Percentiles rank a stretch among this genome's conserved stretches.
Conservation (phyloP, 768 basidiomycete genomes). For the Boletellus ananas region DNA sequence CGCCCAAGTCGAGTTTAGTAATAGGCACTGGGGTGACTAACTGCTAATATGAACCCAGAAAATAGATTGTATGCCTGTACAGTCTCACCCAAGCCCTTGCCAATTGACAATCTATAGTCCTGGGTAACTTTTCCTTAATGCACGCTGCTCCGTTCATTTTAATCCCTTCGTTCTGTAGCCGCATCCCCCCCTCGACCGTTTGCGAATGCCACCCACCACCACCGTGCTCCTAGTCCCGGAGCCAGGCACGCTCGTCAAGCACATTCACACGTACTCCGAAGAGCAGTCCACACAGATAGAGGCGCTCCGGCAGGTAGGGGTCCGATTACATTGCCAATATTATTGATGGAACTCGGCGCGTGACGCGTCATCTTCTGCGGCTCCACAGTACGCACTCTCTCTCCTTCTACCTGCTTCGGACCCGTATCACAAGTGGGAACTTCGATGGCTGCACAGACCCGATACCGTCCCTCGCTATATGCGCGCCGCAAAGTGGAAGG, state of each 20-base stretch:
- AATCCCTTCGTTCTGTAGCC: too few relatives aligned
- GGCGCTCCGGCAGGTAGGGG: conserved; percentile 55
- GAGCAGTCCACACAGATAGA: conserved; percentile 59
- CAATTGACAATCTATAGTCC: too few relatives aligned
- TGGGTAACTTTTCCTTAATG: too few relatives aligned
- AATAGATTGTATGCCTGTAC: too few relatives aligned
- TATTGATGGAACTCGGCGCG: not conserved
- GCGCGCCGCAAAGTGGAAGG: conserved; percentile 82
- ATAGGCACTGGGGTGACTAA: not conserved
- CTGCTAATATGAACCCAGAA: too few relatives aligned
- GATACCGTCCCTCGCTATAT: conserved; percentile 71
- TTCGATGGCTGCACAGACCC: conserved; percentile 65
- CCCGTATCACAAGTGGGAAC: conserved; percentile 73
- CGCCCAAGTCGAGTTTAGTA: too few relatives aligned
- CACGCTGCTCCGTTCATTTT: too few relatives aligned
- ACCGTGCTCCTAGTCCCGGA: conserved; percentile 55
- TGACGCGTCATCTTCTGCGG: not conserved
- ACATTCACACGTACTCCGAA: conserved; percentile 56
- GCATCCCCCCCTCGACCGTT: not conserved
- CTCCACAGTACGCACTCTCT: conserved; percentile 59
- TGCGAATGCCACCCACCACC: conserved; percentile 39
- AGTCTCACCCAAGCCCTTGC: too few relatives aligned
- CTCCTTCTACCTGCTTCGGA: conserved; percentile 63
- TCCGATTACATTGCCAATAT: not conserved
- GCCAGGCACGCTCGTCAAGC: conserved; percentile 48